Evolutionary conservation across 768 basidiomycete species (phyloP).

Genomic region (Russula dissimulans): DNA sequence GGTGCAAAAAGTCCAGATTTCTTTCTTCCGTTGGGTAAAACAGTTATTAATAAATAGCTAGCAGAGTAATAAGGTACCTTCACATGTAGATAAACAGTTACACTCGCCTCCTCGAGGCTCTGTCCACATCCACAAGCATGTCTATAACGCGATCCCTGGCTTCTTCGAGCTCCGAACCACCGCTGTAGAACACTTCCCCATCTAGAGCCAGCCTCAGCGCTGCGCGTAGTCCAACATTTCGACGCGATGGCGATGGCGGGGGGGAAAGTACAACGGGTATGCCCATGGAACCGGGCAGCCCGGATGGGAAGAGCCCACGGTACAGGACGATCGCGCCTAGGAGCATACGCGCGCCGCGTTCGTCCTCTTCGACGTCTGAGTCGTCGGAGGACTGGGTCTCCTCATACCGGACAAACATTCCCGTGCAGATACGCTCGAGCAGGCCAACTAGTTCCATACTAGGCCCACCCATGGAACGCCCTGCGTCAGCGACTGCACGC

Average conservation of each 20-base stretch:
- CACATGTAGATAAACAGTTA: slow-evolving; percentile 13
- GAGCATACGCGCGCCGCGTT: slow-evolving; percentile 50
- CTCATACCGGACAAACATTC: slow-evolving; percentile 24
- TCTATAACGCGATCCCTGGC: slow-evolving; percentile 72
- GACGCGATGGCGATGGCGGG: slow-evolving; percentile 43
- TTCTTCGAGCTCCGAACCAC: slow-evolving; percentile 45
- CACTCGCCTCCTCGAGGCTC: slow-evolving; percentile 17
- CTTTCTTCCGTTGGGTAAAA: background rate
- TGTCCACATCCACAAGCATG: slow-evolving; percentile 38
- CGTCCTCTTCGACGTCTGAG: slow-evolving; percentile 22
- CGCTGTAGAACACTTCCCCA: slow-evolving; percentile 37
- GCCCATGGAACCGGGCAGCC: slow-evolving; percentile 13
- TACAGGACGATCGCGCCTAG: slow-evolving; percentile 55
- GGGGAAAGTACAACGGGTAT: slow-evolving; percentile 42
- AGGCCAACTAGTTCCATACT: slow-evolving; percentile 43
- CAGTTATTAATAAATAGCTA: slow-evolving; percentile 1
- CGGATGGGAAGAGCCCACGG: slow-evolving; percentile 46
- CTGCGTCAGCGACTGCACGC: slow-evolving; percentile 45
- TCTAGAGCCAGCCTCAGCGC: slow-evolving; percentile 49
- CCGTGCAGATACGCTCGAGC: slow-evolving; percentile 39
- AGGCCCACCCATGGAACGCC: slow-evolving; percentile 53
- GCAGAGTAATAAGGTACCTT: slow-evolving; percentile 10
- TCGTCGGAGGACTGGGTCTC: slow-evolving; percentile 22
- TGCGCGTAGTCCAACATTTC: slow-evolving; percentile 33
- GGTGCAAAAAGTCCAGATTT: background rate